Evolutionary conservation across 2,329 filamentous ascomycete genomes (phyloP).

Genomic region (Byssoonygena ceratinophila): DNA sequence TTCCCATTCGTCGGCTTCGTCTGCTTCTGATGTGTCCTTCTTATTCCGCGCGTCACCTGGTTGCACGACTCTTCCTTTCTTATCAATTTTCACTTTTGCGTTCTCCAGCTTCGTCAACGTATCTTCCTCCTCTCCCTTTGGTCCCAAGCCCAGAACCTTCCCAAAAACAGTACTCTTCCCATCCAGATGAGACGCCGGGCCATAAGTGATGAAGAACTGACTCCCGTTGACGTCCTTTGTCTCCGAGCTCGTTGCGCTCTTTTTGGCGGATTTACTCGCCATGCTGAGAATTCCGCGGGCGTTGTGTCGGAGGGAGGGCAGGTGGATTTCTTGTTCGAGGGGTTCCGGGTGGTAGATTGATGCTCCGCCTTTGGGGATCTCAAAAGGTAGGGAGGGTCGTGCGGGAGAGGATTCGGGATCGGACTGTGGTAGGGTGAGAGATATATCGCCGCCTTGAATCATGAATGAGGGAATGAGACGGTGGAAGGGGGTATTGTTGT

Average conservation of each 20-base stretch:
- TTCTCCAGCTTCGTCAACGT: conserved; percentile 44
- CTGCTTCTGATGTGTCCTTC: conserved; percentile 26
- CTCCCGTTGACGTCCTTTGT: conserved; percentile 42
- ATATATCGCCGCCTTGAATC: conserved; percentile 50
- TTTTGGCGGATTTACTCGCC: conserved; percentile 44
- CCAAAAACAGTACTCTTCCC: conserved; percentile 59
- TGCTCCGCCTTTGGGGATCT: conserved; percentile 45
- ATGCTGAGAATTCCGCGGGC: conserved; percentile 49
- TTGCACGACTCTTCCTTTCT: conserved; percentile 48
- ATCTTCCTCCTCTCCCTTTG: conserved; percentile 37
- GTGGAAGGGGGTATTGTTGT: conserved; percentile 53
- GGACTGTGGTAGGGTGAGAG: conserved; percentile 31
- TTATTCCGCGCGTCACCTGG: conserved; percentile 22
- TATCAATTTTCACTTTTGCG: conserved; percentile 51
- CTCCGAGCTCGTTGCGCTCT: conserved; percentile 32
- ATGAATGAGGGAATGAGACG: conserved; percentile 55
- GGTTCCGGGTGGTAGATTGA: conserved; percentile 44
- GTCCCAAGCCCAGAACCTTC: conserved; percentile 41
- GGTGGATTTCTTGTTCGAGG: conserved; percentile 53
- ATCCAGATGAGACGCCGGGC: conserved; percentile 52
- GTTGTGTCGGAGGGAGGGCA: conserved; percentile 48
- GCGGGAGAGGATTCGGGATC: conserved; percentile 26
- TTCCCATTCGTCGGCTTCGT: conserved; percentile 34
- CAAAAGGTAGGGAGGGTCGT: conserved; percentile 31
- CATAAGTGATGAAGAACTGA: conserved; percentile 56